phyloP scores from a whole-genome alignment of 106 monocot genomes.

The Ottelia alismoides region DNA sequence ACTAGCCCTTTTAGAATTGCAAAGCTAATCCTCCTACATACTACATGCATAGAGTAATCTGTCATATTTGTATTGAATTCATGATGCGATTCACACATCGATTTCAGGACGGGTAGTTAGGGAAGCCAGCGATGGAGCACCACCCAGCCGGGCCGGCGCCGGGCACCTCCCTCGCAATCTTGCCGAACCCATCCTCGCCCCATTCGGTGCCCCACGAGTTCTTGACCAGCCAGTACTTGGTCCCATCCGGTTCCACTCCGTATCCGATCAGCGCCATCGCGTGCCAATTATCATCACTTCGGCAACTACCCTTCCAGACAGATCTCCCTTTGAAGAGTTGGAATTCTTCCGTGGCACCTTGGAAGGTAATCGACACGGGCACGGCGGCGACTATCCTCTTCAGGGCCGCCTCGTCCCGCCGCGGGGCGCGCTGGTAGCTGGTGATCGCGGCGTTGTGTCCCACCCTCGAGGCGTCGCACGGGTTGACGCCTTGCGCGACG shows the following conservation, averaged over 20 bases:
- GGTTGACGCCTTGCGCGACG: neutral
- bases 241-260: neutral
- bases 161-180: constrained; percentile 2
- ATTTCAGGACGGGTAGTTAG: too few relatives aligned
- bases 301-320: constrained; percentile 1
- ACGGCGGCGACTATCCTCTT: neutral
- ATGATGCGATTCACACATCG: too few relatives aligned
- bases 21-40: too few relatives aligned
- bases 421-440: neutral
- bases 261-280: constrained; percentile 5
- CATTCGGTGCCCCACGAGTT: constrained; percentile 8
- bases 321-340: neutral
- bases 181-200: constrained; percentile 6
- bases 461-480: neutral
- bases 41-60: too few relatives aligned
- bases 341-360: neutral
- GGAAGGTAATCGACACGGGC: neutral
- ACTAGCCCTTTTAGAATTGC: too few relatives aligned
- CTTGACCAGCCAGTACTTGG: constrained; percentile 9
- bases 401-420: neutral
- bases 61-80: too few relatives aligned
- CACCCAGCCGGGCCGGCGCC: too few relatives aligned
- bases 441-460: neutral
- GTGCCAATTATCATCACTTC: too few relatives aligned
- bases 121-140: too few relatives aligned